Percentiles rank a stretch among this genome's conserved stretches.
Evolutionary conservation across 148 eudicot genomes (phyloP).

Genomic region (Cornus kousa): DNA sequence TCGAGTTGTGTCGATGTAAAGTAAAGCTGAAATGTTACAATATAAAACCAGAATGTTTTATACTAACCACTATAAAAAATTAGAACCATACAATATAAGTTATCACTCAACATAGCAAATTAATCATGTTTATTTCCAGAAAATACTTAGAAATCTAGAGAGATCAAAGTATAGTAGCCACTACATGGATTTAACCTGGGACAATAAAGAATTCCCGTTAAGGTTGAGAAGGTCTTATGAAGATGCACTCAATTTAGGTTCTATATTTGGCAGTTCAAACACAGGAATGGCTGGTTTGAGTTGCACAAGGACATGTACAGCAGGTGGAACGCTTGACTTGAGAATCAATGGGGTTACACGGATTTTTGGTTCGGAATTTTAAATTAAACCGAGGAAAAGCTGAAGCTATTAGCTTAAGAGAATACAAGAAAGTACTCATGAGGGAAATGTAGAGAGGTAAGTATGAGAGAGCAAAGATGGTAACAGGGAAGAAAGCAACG

Average conservation of each 20-base stretch:
- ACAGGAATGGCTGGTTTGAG: background rate
- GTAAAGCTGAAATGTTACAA: too few relatives aligned
- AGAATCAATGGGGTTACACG: background rate
- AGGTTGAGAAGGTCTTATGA: background rate
- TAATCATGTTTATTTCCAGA: background rate
- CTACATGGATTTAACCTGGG: background rate
- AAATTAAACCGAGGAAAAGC: background rate
- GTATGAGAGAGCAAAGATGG: conserved; percentile 3
- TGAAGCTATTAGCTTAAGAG: background rate
- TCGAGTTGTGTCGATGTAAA: too few relatives aligned
- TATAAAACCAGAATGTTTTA: too few relatives aligned
- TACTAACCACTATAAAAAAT: too few relatives aligned
- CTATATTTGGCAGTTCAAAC: background rate
- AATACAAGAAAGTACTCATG: background rate
- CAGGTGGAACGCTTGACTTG: background rate
- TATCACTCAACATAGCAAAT: too few relatives aligned
- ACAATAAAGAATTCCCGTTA: background rate
- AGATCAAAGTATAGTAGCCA: background rate
- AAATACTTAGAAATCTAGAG: background rate
- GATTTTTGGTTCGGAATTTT: background rate
- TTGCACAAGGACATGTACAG: background rate
- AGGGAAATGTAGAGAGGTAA: background rate
- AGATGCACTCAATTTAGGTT: too few relatives aligned
- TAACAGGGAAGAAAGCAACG: background rate
- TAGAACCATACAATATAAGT: too few relatives aligned